These are phyloP conservation scores for Pythium aristosporum DNA, from an alignment of 352 stramenopile genomes.

Conservation along the genomic window DNA sequence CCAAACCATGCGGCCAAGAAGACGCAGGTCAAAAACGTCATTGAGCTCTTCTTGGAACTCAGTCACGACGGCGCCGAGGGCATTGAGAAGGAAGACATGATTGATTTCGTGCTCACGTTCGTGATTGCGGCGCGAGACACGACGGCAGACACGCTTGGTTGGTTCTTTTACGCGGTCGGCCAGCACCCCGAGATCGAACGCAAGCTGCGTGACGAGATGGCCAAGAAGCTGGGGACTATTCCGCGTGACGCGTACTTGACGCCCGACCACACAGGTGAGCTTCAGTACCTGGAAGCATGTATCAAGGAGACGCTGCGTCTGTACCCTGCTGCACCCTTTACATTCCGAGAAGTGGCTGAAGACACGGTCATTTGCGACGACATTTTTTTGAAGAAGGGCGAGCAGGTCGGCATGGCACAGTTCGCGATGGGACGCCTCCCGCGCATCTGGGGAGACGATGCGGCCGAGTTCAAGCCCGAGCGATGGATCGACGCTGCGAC, in stretches of 20 bases:
- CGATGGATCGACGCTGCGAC: constrained; percentile 40
- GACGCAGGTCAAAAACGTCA: constrained; percentile 17
- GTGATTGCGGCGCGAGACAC: constrained; percentile 77
- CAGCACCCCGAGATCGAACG: constrained; percentile 46
- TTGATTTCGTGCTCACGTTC: constrained; percentile 67
- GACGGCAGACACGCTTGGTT: constrained; percentile 65
- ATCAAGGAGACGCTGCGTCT: constrained; percentile 68
- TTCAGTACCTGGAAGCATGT: constrained; percentile 46
- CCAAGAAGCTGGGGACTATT: background rate
- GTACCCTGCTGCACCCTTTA: constrained; percentile 53
- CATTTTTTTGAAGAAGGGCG: constrained; percentile 27
- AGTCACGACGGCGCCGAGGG: constrained; percentile 21
- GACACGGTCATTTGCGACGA: constrained; percentile 50
- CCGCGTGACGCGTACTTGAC: constrained; percentile 11
- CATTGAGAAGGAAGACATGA: constrained; percentile 50
- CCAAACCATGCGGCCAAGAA: background rate
- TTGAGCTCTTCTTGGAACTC: constrained; percentile 22
- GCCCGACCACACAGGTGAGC: constrained; percentile 1
- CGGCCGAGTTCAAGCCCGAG: constrained; percentile 10
- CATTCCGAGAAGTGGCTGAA: constrained; percentile 46
- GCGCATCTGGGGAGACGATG: constrained; percentile 20
- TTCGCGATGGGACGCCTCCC: constrained; percentile 36
- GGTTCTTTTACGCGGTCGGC: constrained; percentile 71
- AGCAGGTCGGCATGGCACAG: constrained; percentile 23
- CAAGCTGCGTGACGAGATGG: constrained; percentile 47